Percentiles rank a stretch among this genome's conserved stretches.
Conservation (phyloP, 139 green algal species). For the Marvania coccoides region DNA sequence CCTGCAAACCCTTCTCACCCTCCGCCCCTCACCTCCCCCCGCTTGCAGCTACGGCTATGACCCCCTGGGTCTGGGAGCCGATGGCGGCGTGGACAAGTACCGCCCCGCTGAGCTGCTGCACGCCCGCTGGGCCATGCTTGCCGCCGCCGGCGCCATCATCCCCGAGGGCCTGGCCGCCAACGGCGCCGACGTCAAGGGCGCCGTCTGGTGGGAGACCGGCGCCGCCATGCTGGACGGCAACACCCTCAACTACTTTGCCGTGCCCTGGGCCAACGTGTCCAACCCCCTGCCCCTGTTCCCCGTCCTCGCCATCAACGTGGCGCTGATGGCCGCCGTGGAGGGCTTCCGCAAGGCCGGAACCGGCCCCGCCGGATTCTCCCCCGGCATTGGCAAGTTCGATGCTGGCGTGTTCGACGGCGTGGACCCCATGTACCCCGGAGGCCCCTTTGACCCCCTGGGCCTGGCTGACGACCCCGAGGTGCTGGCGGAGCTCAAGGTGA, state of each 20-base stretch:
- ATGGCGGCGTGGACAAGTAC: constrained; percentile 84
- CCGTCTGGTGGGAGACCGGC: constrained; percentile 90
- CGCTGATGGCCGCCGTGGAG: constrained; percentile 85
- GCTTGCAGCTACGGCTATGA: constrained; percentile 84
- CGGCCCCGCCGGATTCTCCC: constrained; percentile 83
- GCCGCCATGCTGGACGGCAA: constrained; percentile 88
- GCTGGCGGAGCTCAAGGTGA: constrained; percentile 91
- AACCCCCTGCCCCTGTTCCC: constrained; percentile 86
- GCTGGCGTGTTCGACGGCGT: constrained; percentile 72
- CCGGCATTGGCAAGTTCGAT: constrained; percentile 90
- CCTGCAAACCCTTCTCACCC: no score
- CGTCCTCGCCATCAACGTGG: constrained; percentile 71
- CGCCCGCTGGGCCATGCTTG: constrained; percentile 97
- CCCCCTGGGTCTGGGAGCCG: constrained; percentile 84
- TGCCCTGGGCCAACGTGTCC: constrained; percentile 76
- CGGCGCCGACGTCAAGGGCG: constrained; percentile 76
- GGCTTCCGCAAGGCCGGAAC: constrained; percentile 55
- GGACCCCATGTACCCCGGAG: constrained; percentile 90
- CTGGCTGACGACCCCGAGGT: constrained; percentile 87
- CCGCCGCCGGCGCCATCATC: constrained; percentile 89
- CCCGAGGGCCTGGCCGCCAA: constrained; percentile 90
- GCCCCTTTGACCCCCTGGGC: constrained; percentile 93
- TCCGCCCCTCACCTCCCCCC: no score
- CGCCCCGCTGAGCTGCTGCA: constrained; percentile 88
- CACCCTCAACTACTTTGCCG: constrained; percentile 92